phyloP scores from a whole-genome alignment of 2,329 filamentous ascomycete genomes.

The Alternaria metachromatica region DNA sequence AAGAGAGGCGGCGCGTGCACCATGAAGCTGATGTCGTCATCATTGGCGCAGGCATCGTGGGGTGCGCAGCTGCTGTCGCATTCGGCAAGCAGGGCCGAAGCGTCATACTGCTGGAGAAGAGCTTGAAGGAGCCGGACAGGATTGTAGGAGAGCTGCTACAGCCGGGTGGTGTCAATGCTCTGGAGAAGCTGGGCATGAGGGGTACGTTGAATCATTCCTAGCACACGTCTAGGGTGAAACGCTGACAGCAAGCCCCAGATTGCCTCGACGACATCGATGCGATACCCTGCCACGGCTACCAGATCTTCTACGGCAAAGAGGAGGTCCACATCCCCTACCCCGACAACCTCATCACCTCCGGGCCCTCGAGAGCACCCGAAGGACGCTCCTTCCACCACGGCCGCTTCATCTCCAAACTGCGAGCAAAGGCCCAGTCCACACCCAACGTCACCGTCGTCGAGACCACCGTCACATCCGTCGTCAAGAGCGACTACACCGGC shows the following conservation, averaged over 20 bases:
- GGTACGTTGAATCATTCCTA: conserved; percentile 15
- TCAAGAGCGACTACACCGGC: conserved; percentile 71
- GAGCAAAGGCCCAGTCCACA: conserved; percentile 74
- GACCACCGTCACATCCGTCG: conserved; percentile 79
- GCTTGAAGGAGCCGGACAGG: conserved; percentile 88
- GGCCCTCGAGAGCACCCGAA: conserved; percentile 58
- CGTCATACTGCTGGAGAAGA: conserved; percentile 87
- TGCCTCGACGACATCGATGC: conserved; percentile 91
- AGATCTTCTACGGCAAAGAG: conserved; percentile 80
- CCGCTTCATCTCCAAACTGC: conserved; percentile 83
- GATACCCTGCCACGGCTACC: conserved; percentile 82
- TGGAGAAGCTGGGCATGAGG: conserved; percentile 79
- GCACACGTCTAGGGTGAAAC: neutral
- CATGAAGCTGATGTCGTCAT: conserved; percentile 83
- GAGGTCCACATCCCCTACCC: conserved; percentile 83
- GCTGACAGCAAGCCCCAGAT: conserved; percentile 51
- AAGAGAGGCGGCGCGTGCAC: conserved; percentile 60
- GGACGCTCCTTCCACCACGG: conserved; percentile 93
- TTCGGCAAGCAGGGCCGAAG: conserved; percentile 88
- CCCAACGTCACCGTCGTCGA: conserved; percentile 90
- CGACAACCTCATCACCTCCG: conserved; percentile 55
- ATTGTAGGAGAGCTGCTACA: conserved; percentile 97
- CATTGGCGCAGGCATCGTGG: conserved; percentile 88
- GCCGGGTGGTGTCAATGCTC: conserved; percentile 83
- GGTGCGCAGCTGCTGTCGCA: conserved; percentile 83